Evolutionary conservation across 345 rosid genomes (phyloP), one percentile per base, ranked within the genome.

Genomic region (Syzygium aqueum): DNA sequence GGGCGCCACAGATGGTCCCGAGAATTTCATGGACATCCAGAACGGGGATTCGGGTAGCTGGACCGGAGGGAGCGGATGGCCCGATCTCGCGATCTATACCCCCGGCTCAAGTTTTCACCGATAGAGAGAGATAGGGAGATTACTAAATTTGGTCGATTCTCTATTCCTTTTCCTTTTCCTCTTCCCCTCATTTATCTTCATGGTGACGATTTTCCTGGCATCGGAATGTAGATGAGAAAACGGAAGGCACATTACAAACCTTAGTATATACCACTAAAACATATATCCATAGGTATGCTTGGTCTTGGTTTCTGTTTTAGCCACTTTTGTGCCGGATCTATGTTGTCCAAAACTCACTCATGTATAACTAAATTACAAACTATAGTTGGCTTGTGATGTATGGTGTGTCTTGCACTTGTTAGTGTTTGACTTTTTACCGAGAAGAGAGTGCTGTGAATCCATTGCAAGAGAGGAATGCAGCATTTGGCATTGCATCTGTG

Each of bases 51-150:
- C 86, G 37, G 52, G 84, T 40, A 84, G 77, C 50, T 80, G 88
- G 88, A 52, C 85, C 7, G 51, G 85, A 23, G 85, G 85, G 51
- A 80, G 19, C 50, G 85, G 73, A 30, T 86, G 88, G 88, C 88
- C 88, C 61, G 77, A 86, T 33, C 88, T 86, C 61, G 85, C 88
- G 3, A 86, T 86, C 63, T 51, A 54, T 65, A 78, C 88, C 23
- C 85, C 88, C n/a, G 49, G 85, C 80, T 78, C 88, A 82, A 54
- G 85, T 53, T 78, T 51, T 56, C 85, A 86, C 82, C 82, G 82
- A 73, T 73, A 73, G 82, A 73, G 82, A 73, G 43, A 65, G 77
- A 61, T n/a, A 61, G 33, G 30, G 80, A 73, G 82, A 73, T 73
- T 37, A 19, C 82, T 73, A 21, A 33, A 73, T 73, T 19, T 10